These are phyloP conservation scores for Fragaria iinumae DNA, from an alignment of 306 rosid genomes.

Conservation along the genomic window DNA sequence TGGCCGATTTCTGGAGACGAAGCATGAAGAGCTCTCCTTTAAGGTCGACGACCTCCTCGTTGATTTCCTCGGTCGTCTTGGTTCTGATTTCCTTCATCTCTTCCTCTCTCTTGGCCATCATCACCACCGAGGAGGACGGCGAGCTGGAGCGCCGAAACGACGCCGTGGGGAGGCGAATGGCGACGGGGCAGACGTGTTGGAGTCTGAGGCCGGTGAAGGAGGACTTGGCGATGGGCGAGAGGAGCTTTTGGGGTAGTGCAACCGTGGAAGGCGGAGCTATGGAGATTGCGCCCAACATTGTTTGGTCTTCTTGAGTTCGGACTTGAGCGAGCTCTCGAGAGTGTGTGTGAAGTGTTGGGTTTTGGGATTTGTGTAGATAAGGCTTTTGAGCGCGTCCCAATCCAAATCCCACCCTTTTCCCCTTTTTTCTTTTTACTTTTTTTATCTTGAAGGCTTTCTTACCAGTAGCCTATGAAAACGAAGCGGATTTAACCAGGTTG, in stretches of 20 bases:
- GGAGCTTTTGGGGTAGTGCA: slow-evolving; percentile 30
- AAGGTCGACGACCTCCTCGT: slow-evolving; percentile 82
- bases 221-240: slow-evolving; percentile 31
- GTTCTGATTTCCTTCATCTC: slow-evolving; percentile 71
- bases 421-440: no score
- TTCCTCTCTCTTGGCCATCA: slow-evolving; percentile 82
- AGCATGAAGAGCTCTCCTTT: slow-evolving; percentile 94
- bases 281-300: slow-evolving; percentile 43
- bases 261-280: slow-evolving; percentile 43
- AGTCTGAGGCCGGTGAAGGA: slow-evolving; percentile 45
- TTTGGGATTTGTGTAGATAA: not conserved
- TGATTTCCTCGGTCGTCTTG: slow-evolving; percentile 64
- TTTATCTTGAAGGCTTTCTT: no score
- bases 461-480: no score
- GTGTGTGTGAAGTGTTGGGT: not conserved
- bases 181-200: slow-evolving; percentile 36
- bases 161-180: slow-evolving; percentile 24
- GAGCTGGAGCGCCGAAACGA: slow-evolving; percentile 21
- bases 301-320: not conserved
- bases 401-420: not conserved
- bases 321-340: not conserved
- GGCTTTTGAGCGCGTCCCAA: not conserved
- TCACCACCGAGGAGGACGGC: slow-evolving; percentile 43
- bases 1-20: slow-evolving; percentile 73
- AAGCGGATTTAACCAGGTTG: no score